Evolutionary conservation across 139 green algal species (phyloP).

Genomic region (Auxenochlorella pyrenoidosa): DNA sequence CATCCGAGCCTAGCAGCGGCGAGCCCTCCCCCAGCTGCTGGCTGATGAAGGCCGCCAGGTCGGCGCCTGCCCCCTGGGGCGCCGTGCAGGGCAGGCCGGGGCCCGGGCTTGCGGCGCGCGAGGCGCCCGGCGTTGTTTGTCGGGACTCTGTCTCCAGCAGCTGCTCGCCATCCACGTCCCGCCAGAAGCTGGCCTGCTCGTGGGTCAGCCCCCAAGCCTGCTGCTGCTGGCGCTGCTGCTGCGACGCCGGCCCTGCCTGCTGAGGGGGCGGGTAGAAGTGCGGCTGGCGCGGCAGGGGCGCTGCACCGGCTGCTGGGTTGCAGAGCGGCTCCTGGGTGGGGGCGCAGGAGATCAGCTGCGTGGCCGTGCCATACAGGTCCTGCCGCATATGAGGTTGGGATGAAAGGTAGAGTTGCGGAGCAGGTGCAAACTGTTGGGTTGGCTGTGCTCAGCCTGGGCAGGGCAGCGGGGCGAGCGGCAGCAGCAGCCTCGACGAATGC

Average conservation of each 20-base stretch:
- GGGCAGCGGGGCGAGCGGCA: too few relatives aligned
- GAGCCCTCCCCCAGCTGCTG: constrained; percentile 23
- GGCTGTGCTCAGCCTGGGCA: background rate
- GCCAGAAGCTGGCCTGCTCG: constrained; percentile 3
- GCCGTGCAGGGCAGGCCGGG: background rate
- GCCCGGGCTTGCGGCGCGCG: background rate
- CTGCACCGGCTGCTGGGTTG: background rate
- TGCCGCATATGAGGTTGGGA: background rate
- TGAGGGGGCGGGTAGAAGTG: background rate
- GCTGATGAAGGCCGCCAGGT: constrained; percentile 18
- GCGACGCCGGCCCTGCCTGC: background rate
- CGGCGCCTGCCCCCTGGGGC: background rate
- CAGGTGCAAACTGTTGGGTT: background rate
- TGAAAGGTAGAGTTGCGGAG: background rate
- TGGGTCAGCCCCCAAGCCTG: background rate
- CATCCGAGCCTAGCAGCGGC: background rate
- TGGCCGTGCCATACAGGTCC: background rate
- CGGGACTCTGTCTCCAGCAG: constrained; percentile 15
- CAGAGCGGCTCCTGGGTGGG: background rate
- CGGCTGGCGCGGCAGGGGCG: background rate
- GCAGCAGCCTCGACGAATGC: too few relatives aligned
- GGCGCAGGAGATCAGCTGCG: constrained; percentile 14
- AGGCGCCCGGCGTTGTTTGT: background rate
- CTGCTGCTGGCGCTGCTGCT: background rate
- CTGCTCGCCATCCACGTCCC: constrained; percentile 11